Base-by-base conservation (phyloP, 768 basidiomycete genomes). In the Kwoniella botswanensis region DNA sequence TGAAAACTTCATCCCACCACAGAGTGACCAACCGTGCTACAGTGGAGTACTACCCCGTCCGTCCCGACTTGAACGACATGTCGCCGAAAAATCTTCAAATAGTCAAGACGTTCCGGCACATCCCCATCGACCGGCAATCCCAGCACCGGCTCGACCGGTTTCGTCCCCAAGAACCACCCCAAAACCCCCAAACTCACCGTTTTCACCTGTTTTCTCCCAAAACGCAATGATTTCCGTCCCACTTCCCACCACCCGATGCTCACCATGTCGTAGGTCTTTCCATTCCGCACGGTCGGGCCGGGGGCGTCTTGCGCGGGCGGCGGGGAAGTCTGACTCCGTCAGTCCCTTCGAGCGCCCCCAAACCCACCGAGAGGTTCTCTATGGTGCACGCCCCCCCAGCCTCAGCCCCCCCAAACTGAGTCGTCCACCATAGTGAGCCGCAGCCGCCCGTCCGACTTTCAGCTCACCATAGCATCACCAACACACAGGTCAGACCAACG, bases 1-100 rank as follows among this genome's bases (percentile, higher is more conserved):
- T 41, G 24, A 22, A 54, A 65, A 55, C 11, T 22, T 44, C 52
- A 55, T 35, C 41, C 50, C 65, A 56, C 65, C 54, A 58, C 43
- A 56, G 11, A 65, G 5, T 9, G n/a, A 58, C 55, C 13, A 29
- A 55, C 65, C 24, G 9, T 10, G 13, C 17, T 24, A 44, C 65
- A 66, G 55, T 58, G 65, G 5, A 66, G 35, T 26, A 22, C 52
- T 58, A 66, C 65, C 65, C 65, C 65, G 44, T 58, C 41, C 41
- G 35, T 10, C 54, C 55, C 55, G 12, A 46, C 63, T 3, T 13
- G 22, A 9, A 13, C 13, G 7, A n/a, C 17, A 3, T 18, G 52
- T 35, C n/a, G 53, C 35, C 65, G 13, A 46, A 53, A 66, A 57
- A 57, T 43, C 24, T 55, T 24, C 54, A 24, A 55, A 35, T n/a